These are phyloP conservation scores for Omphalea diandra DNA, from an alignment of 441 rosid genomes.

Conservation along the genomic window DNA sequence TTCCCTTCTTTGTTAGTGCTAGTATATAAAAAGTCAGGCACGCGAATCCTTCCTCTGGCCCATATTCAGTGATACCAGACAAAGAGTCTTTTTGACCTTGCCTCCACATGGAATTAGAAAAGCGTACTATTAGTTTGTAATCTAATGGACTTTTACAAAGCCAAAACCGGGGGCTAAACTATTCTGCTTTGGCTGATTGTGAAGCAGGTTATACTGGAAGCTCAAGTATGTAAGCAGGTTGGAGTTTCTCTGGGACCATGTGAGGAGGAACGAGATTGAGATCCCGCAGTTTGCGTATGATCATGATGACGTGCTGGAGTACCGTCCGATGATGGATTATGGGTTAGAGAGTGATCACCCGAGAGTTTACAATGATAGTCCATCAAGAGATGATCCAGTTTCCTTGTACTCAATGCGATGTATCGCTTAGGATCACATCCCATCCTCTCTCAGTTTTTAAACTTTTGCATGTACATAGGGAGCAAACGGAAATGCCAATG, in stretches of 20 bases:
- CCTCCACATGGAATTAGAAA: neutral
- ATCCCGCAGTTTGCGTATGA: conserved; percentile 72
- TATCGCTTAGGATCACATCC: conserved; percentile 40
- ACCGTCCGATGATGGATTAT: conserved; percentile 74
- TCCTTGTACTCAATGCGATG: conserved; percentile 65
- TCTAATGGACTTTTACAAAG: too few species aligned
- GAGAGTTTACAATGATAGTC: conserved; percentile 42
- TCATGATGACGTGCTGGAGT: conserved; percentile 71
- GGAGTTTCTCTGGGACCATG: conserved; percentile 79
- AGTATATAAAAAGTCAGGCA: too few species aligned
- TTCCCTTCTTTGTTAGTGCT: neutral
- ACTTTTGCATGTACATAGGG: conserved; percentile 6
- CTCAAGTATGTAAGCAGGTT: conserved; percentile 64
- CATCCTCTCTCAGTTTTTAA: neutral
- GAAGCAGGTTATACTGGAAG: conserved; percentile 69
- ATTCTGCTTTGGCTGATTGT: neutral
- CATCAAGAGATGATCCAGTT: conserved; percentile 46
- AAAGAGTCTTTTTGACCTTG: neutral
- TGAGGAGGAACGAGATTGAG: conserved; percentile 73
- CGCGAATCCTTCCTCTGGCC: too few species aligned
- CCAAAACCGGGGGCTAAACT: neutral
- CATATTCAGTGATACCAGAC: too few species aligned
- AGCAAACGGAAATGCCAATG: neutral
- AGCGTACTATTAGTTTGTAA: too few species aligned
- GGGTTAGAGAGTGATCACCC: conserved; percentile 82